These are phyloP conservation scores for Heritiera littoralis DNA, from an alignment of 345 rosid species.

Conservation along the genomic window DNA sequence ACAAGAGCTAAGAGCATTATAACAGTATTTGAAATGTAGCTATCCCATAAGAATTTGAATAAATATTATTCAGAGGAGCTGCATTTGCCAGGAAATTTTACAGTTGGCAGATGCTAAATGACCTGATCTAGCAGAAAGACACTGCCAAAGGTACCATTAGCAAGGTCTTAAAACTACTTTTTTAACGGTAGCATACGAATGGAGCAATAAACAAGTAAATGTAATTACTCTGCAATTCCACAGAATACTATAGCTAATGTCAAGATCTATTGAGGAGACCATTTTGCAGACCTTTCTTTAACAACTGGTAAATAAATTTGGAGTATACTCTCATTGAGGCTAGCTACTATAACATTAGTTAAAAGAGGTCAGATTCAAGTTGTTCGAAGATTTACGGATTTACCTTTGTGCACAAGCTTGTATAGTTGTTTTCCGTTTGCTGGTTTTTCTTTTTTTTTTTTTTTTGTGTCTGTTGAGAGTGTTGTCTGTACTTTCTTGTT, in stretches of 20 bases:
- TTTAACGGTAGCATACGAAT: not conserved
- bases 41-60: not conserved
- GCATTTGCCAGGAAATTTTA: not conserved
- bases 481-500: not conserved
- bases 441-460: not conserved
- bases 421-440: not conserved
- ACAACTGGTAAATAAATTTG: not conserved
- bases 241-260: not conserved
- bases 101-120: not conserved
- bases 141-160: not conserved
- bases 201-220: not conserved
- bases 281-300: not conserved
- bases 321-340: not conserved
- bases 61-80: not conserved
- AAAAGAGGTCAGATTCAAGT: not conserved
- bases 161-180: not conserved
- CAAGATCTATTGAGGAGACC: not conserved
- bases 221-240: not conserved
- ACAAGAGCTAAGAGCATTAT: not conserved
- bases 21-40: not conserved
- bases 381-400: no score
- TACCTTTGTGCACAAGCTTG: no score
- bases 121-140: not conserved
- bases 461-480: constrained; percentile 7
- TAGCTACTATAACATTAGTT: not conserved